phyloP scores from a whole-genome alignment of 2,329 filamentous ascomycete species.

The Ophiostoma australiae region DNA sequence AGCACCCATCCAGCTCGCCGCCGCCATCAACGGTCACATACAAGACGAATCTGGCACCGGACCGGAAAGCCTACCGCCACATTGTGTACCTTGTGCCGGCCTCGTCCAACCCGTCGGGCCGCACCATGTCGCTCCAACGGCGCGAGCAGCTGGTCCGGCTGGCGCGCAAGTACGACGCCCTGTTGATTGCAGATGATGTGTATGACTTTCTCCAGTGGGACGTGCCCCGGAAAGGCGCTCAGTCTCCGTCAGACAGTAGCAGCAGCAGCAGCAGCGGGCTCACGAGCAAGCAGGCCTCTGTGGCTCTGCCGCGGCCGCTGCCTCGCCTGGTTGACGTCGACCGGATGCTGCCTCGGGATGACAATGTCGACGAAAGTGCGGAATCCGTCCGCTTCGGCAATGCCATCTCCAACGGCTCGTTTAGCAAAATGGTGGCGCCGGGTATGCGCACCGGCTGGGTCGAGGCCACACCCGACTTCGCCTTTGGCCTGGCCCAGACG shows the following conservation, averaged over 20 bases:
- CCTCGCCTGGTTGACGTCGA: conserved; percentile 79
- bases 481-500: conserved; percentile 48
- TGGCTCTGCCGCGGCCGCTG: conserved; percentile 41
- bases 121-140: conserved; percentile 67
- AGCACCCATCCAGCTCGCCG: not conserved
- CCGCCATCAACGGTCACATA: not conserved
- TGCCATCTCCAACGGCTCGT: conserved; percentile 78
- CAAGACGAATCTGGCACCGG: conserved; percentile 41
- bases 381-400: conserved; percentile 61
- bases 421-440: conserved; percentile 80
- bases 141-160: conserved; percentile 67
- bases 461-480: conserved; percentile 59
- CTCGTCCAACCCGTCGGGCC: conserved; percentile 82
- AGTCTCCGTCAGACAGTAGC: too few relatives aligned
- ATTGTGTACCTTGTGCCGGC: conserved; percentile 85
- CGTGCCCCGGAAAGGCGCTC: conserved; percentile 25
- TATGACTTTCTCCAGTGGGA: conserved; percentile 91
- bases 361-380: conserved; percentile 35
- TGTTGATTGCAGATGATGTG: conserved; percentile 86
- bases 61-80: conserved; percentile 77
- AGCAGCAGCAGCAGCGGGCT: not conserved
- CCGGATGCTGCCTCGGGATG: conserved; percentile 49
- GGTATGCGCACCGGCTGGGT: conserved; percentile 85
- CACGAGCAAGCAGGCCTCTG: conserved; percentile 24
- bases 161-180: conserved; percentile 71